Conservation (phyloP, 75 land plant genomes). For the Pinus albicaulis region DNA sequence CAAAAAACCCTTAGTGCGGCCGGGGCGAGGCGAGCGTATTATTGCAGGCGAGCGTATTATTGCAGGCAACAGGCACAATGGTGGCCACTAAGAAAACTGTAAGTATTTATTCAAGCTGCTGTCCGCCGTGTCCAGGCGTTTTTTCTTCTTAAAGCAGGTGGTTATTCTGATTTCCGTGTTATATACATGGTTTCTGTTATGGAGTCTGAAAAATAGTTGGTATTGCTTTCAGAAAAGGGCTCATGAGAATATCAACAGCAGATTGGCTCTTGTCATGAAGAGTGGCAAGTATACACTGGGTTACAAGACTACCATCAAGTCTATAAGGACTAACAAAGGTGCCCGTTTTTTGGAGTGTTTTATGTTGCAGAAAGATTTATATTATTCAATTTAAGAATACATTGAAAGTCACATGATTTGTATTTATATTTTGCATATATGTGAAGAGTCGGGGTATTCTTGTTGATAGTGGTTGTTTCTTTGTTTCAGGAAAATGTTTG, state of each 20-base stretch:
- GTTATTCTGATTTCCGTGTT: neutral
- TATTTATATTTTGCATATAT: no score
- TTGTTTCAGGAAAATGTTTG: no score
- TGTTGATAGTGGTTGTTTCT: no score
- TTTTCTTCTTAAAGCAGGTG: neutral
- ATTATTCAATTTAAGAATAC: no score
- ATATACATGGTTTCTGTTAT: neutral
- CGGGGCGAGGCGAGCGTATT: neutral
- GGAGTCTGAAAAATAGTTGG: neutral
- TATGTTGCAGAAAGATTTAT: no score
- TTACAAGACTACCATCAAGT: slow-evolving; percentile 34
- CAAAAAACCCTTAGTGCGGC: neutral
- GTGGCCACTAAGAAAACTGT: slow-evolving; percentile 8
- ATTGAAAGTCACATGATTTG: no score
- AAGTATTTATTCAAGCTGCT: neutral
- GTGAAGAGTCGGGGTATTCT: no score
- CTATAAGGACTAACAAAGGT: slow-evolving; percentile 36
- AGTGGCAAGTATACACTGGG: slow-evolving; percentile 49
- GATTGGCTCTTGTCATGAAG: slow-evolving; percentile 49
- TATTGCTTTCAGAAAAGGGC: slow-evolving; percentile 34
- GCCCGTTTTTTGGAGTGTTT: neutral
- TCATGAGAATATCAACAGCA: slow-evolving; percentile 48
- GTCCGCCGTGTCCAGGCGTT: neutral
- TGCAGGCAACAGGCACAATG: neutral
- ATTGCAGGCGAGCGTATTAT: no score